These are phyloP conservation scores for Gleditsia sinensis DNA, from an alignment of 306 rosid species.

Conservation along the genomic window DNA sequence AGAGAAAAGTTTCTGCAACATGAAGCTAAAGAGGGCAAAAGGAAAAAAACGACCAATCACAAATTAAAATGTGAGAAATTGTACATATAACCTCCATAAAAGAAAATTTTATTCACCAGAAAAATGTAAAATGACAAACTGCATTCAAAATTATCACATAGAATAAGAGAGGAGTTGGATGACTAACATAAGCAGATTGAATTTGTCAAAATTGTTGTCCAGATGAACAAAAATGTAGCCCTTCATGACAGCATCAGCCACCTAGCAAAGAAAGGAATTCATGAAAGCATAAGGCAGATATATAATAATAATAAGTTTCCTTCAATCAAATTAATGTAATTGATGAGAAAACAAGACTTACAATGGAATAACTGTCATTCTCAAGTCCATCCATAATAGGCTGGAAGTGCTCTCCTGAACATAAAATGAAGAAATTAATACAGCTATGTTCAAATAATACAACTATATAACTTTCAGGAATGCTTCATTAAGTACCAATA, in stretches of 20 bases:
- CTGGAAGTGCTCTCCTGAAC: slow-evolving; percentile 77
- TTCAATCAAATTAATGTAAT: background rate
- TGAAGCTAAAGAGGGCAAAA: slow-evolving; percentile 56
- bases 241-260: slow-evolving; percentile 70
- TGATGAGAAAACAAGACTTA: slow-evolving; percentile 47
- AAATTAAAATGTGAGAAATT: slow-evolving; percentile 29
- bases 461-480: slow-evolving; percentile 20
- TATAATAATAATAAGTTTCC: slow-evolving; percentile 11
- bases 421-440: slow-evolving; percentile 38
- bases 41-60: slow-evolving; percentile 11
- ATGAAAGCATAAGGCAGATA: slow-evolving; percentile 1
- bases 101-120: background rate
- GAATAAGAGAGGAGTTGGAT: slow-evolving; percentile 26
- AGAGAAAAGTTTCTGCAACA: slow-evolving; percentile 95
- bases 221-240: slow-evolving; percentile 87
- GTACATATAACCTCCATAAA: slow-evolving; percentile 23
- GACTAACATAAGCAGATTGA: slow-evolving; percentile 88
- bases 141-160: slow-evolving; percentile 8
- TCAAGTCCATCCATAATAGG: slow-evolving; percentile 58
- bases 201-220: slow-evolving; percentile 73
- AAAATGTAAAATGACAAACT: slow-evolving; percentile 1
- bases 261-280: slow-evolving; percentile 48
- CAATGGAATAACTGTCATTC: slow-evolving; percentile 54
- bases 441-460: slow-evolving; percentile 16
- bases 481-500: slow-evolving; percentile 59